Evolutionary conservation across 441 rosid genomes (phyloP).

Genomic region (Pelargonium exstipulatum): DNA sequence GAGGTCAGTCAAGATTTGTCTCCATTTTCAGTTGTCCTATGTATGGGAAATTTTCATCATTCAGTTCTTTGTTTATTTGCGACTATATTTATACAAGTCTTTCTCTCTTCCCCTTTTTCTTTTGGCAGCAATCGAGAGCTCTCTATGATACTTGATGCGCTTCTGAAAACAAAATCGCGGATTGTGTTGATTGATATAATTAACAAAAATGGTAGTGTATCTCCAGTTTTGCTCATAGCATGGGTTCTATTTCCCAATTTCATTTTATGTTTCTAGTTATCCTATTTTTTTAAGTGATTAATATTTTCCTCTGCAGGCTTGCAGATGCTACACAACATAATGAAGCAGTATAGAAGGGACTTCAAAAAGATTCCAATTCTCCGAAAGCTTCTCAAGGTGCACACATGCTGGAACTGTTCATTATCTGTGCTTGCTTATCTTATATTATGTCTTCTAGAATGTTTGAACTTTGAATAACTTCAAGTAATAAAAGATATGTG

Average conservation of each 20-base stretch:
- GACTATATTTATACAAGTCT: neutral
- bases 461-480: too few species aligned
- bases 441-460: too few species aligned
- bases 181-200: conserved; percentile 69
- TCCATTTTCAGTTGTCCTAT: conserved; percentile 5
- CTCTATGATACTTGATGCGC: conserved; percentile 97
- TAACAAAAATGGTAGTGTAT: conserved; percentile 77
- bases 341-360: conserved; percentile 84
- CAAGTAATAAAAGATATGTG: too few species aligned
- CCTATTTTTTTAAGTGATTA: conserved; percentile 13
- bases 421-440: neutral
- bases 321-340: conserved; percentile 92
- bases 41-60: neutral
- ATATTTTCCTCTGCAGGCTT: conserved; percentile 51
- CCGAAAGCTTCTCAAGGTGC: conserved; percentile 94
- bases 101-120: conserved; percentile 23
- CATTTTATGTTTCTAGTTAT: neutral
- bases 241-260: conserved; percentile 9
- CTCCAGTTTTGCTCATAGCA: conserved; percentile 18
- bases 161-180: conserved; percentile 85
- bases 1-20: conserved; percentile 42
- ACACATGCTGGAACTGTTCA: conserved; percentile 7
- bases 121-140: conserved; percentile 89
- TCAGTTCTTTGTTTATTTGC: neutral
- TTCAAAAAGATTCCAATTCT: conserved; percentile 95